A percentile compares a stretch with the other conserved stretches of the same genome.
These are phyloP conservation scores for Chrysoporthe cubensis DNA, from an alignment of 2,329 filamentous ascomycete genomes.

Conservation along the genomic window DNA sequence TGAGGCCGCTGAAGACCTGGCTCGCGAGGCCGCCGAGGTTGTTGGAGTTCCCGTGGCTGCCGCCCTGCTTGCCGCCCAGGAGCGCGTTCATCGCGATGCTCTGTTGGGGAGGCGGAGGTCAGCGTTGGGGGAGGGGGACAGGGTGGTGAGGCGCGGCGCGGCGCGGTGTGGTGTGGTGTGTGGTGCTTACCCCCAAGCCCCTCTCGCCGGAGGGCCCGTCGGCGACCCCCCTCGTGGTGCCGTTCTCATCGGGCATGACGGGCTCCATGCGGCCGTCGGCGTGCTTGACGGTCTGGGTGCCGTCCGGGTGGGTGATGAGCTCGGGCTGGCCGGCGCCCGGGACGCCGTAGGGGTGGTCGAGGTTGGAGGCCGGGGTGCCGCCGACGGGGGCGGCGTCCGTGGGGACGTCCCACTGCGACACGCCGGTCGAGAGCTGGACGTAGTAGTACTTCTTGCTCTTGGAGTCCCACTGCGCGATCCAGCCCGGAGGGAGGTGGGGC, in stretches of 20 bases:
- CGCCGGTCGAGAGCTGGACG: conserved; percentile 72
- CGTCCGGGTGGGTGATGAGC: conserved; percentile 66
- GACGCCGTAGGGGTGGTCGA: conserved; percentile 66
- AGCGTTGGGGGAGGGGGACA: neutral
- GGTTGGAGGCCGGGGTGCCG: conserved; percentile 58
- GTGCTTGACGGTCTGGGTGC: conserved; percentile 63
- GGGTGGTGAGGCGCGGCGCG: too few species aligned
- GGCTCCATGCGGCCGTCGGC: conserved; percentile 66
- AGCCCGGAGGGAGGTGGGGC: conserved; percentile 64
- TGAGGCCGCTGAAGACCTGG: conserved; percentile 49
- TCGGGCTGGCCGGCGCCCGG: conserved; percentile 47
- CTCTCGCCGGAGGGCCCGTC: conserved; percentile 61
- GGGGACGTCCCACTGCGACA: conserved; percentile 75
- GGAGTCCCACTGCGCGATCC: conserved; percentile 73
- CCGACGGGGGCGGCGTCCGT: conserved; percentile 66
- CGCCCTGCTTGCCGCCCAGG: conserved; percentile 49
- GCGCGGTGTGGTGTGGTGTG: too few species aligned
- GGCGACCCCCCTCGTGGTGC: conserved; percentile 34
- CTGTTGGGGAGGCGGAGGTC: conserved; percentile 40
- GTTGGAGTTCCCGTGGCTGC: conserved; percentile 43
- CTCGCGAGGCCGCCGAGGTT: conserved; percentile 52
- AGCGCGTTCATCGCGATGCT: conserved; percentile 65
- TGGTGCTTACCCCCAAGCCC: conserved; percentile 64
- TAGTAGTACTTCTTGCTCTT: conserved; percentile 69
- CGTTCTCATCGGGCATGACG: conserved; percentile 48